Conservation (phyloP, 1,284 basidiomycete genomes). For the Tremellales sp. region DNA sequence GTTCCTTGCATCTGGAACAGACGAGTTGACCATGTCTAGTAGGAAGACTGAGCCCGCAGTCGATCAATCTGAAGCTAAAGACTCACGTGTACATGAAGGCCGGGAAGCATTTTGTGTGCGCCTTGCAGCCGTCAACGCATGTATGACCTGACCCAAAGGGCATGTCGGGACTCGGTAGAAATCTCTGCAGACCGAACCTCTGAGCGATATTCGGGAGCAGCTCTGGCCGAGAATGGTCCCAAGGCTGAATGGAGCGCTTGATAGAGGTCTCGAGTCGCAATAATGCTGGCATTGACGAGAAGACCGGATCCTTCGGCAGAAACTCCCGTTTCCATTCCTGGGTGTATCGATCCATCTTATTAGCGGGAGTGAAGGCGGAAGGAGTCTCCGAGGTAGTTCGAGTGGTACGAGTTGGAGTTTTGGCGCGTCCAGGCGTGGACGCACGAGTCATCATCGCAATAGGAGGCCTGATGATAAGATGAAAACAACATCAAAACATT, state of each 20-base stretch:
- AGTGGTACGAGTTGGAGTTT: too few species aligned
- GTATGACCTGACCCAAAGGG: neutral
- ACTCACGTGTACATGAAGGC: constrained; percentile 1
- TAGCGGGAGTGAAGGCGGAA: too few species aligned
- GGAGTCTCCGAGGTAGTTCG: too few species aligned
- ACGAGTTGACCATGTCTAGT: neutral
- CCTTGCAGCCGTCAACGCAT: neutral
- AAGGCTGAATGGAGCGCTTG: neutral
- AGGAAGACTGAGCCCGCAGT: neutral
- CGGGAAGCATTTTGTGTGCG: neutral
- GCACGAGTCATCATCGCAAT: too few species aligned
- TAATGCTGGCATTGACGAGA: neutral
- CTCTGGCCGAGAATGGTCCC: neutral
- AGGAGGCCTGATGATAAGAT: too few species aligned
- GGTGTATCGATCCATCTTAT: too few species aligned
- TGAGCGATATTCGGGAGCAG: neutral
- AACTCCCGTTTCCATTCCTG: too few species aligned
- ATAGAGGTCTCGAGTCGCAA: neutral
- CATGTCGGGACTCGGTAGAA: neutral
- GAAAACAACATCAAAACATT: too few species aligned
- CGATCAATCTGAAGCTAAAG: neutral
- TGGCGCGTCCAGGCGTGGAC: too few species aligned
- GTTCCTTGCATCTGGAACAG: neutral
- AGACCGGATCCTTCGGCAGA: neutral
- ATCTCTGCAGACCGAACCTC: neutral